phyloP scores from a whole-genome alignment of 2,329 filamentous ascomycete genomes.

The Paecilomyces sp. region DNA sequence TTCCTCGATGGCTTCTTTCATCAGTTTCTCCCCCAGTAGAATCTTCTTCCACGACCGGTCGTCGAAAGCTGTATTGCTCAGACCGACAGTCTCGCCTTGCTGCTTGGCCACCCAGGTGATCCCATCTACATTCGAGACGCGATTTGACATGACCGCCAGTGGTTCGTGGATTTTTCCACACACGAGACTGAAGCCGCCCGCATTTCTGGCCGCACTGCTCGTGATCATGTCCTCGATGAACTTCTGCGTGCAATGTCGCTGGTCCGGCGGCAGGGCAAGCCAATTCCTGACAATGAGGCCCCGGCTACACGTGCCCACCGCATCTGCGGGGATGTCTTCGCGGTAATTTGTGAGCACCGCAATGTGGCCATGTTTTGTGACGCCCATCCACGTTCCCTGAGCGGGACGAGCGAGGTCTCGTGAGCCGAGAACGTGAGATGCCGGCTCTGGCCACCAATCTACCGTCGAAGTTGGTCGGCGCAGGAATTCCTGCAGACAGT shows the following conservation, averaged over 20 bases:
- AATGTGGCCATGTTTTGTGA: conserved; percentile 54
- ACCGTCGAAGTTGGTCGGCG: conserved; percentile 53
- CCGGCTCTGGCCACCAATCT: conserved; percentile 52
- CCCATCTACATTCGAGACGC: conserved; percentile 45
- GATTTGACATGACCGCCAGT: conserved; percentile 56
- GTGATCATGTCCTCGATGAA: conserved; percentile 51
- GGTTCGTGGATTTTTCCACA: conserved; percentile 50
- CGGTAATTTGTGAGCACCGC: conserved; percentile 60
- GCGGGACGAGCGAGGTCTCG: conserved; percentile 54
- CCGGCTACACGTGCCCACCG: conserved; percentile 43
- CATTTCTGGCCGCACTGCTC: conserved; percentile 47
- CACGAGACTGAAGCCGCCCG: conserved; percentile 57
- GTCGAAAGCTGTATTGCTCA: conserved; percentile 56
- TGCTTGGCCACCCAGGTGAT: conserved; percentile 45
- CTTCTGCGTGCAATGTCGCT: conserved; percentile 36
- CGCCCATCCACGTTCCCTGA: conserved; percentile 59
- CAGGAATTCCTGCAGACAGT: conserved; percentile 50
- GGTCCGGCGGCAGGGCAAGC: conserved; percentile 39
- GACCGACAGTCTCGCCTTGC: conserved; percentile 47
- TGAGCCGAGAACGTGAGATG: conserved; percentile 51
- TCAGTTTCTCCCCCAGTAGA: conserved; percentile 47
- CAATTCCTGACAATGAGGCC: conserved; percentile 56
- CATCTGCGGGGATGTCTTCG: conserved; percentile 43
- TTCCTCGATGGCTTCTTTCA: conserved; percentile 42
- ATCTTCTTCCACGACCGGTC: conserved; percentile 58